A percentile compares a stretch with the other conserved stretches of the same genome.
Evolutionary conservation across 495 filamentous ascomycete species (phyloP).

Genomic region (Neurospora terricola): DNA sequence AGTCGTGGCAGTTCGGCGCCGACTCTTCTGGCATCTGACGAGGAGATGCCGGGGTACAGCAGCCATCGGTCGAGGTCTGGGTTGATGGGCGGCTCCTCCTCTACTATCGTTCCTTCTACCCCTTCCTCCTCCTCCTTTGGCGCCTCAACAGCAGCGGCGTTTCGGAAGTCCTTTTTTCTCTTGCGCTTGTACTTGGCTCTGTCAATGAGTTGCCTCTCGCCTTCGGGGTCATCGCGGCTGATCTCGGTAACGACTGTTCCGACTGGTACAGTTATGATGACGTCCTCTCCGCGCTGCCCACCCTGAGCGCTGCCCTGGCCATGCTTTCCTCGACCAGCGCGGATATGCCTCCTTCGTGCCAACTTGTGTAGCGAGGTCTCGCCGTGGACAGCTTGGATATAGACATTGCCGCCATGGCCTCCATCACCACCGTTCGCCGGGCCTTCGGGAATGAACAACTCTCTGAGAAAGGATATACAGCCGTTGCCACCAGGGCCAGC

Average conservation of each 20-base stretch:
- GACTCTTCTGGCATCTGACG: conserved; percentile 51
- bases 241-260: conserved; percentile 86
- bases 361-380: conserved; percentile 91
- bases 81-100: conserved; percentile 18
- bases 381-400: conserved; percentile 85
- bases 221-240: conserved; percentile 62
- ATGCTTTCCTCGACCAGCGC: conserved; percentile 70
- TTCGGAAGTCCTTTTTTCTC: conserved; percentile 19
- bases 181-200: conserved; percentile 11
- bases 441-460: conserved; percentile 76
- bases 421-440: conserved; percentile 98
- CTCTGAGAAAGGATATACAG: conserved; percentile 85
- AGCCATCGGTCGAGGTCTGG: conserved; percentile 63
- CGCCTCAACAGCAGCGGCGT: conserved; percentile 17
- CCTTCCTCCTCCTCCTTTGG: conserved; percentile 18
- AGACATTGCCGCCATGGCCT: conserved; percentile 81
- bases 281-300: conserved; percentile 74
- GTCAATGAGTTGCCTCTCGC: conserved; percentile 41
- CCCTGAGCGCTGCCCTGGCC: conserved; percentile 76
- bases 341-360: conserved; percentile 61
- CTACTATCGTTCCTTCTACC: conserved; percentile 1
- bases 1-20: conserved; percentile 41
- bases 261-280: conserved; percentile 83
- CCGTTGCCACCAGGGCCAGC: conserved; percentile 80
- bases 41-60: conserved; percentile 66